Evolutionary conservation across 1,139 yeast genomes (phyloP), one percentile per base, ranked within the genome.

Genomic region (Maudiozyma humilis): DNA sequence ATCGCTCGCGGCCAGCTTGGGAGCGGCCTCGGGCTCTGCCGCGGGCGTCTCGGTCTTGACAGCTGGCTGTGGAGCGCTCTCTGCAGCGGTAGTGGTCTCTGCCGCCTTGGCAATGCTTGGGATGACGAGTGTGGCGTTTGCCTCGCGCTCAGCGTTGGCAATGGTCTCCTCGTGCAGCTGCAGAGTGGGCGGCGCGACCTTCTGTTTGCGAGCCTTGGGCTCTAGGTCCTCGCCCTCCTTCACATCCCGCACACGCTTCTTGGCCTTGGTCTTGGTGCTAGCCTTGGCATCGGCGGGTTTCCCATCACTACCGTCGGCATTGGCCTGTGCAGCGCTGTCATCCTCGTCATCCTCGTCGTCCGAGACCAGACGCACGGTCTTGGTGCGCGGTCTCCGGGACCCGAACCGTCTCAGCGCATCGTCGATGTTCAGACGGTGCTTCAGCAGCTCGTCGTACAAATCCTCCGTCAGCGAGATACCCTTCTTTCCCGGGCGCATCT

Each of bases 391-490:
- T 46, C 66, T 52, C 42, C 56, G 56, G 25, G 66, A 63, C 17
- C 73, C 75, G 51, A 79, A 62, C 33, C 61, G 62, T 40, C 68
- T 73, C 53, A 85, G 64, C 0, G 89, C 89, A 15, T 68, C 76
- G 41, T 77, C 70, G 37, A 87, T 78, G 45, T 73, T 71, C n/a
- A 69, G 73, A n/a, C 70, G 64, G 37, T 72, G 67, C 31, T 70
- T 75, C 43, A 79, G 53, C 36, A 87, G 64, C 44, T 67, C 70
- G 39, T 66, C 67, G 84, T 93, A 87, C 31, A 74, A 72, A 17
- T 79, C 93, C 52, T 74, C 79, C 1, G 88, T 81, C 46, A 87
- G 65, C 1, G 95, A 78, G 23, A 87, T 84, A 1, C 96, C 95
- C 69, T 87, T 87, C 57, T 79, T 80, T 0, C 94, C 94, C 0